Base-by-base conservation (phyloP, 305 asterid species). In the Solanum aculeatissimum region DNA sequence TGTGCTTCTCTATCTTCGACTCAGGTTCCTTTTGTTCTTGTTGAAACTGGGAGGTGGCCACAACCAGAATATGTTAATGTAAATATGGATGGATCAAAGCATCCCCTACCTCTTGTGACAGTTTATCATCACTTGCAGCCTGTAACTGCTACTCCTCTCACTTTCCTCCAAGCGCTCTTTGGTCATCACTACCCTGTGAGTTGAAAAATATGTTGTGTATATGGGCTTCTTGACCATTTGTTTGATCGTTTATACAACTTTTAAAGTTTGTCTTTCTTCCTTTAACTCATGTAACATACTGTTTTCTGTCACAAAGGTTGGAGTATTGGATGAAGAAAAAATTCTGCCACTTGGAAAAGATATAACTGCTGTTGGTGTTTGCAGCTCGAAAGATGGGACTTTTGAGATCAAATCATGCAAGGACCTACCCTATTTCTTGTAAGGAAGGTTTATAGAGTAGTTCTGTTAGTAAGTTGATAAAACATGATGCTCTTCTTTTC, bases 1-100 rank as follows among this genome's bases (percentile, higher is more conserved):
- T 81, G 68, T 54, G 75, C 71, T 14, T 53, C 68, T 79, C 83
- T 54, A 86, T 43, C 83, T 84, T 81, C 72, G 62, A 49, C 81
- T 78, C 92, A 96, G 98, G 99, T 95, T 86, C 97, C 98, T 2
- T 96, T 95, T 88, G 65, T 93, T 87, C 93, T 97, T 85, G 93
- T 91, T 86, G 97, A 93, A 82, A 87, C 85, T 21, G 95, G 91
- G 82, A 89, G 90, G 55, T 79, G 89, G 92, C 92, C 96, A 4
- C 92, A 85, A 38, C 90, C 97, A 77, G 94, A 89, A 85, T 91
- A 90, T 92, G 87, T 94, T 77, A 66, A 86, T 68, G 97, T 97
- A 74, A 92, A 94, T 91, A 87, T 95, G 98, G 96, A 92, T 85
- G 98, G 98, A 85, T 95, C 98, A 87, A 85, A 71, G 21, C 98